phyloP scores from a whole-genome alignment of 1,284 basidiomycete genomes.

The Lignosus rhinocerotis region DNA sequence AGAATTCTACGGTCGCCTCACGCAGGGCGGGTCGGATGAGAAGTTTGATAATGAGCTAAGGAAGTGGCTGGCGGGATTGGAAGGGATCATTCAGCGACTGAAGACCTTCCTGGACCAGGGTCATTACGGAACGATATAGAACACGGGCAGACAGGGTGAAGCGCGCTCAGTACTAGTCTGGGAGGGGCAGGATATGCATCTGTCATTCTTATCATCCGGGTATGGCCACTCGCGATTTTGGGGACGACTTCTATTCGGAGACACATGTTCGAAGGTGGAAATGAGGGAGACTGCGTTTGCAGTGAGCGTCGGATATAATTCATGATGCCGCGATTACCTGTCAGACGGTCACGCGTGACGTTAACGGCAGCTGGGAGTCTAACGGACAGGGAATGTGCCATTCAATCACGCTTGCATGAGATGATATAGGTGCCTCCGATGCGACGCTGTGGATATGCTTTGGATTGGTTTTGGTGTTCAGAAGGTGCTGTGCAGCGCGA shows the following conservation, averaged over 20 bases:
- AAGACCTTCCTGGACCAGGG: slow-evolving; percentile 68
- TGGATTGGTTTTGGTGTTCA: not conserved
- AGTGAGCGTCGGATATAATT: slow-evolving; percentile 21
- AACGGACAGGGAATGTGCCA: too few species aligned
- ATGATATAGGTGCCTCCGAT: too few species aligned
- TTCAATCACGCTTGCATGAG: not conserved
- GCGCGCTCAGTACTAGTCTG: slow-evolving; percentile 11
- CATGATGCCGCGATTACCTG: slow-evolving; percentile 19
- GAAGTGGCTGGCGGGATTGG: slow-evolving; percentile 81
- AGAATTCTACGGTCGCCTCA: slow-evolving; percentile 84
- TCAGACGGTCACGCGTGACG: slow-evolving; percentile 8
- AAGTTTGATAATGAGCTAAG: slow-evolving; percentile 75
- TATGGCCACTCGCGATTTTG: slow-evolving; percentile 3
- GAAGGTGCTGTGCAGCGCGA: not conserved
- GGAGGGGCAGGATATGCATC: slow-evolving; percentile 7
- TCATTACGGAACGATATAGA: slow-evolving; percentile 60
- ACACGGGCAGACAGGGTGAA: not conserved
- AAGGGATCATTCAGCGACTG: slow-evolving; percentile 68
- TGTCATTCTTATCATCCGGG: slow-evolving; percentile 17
- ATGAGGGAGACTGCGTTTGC: slow-evolving; percentile 1
- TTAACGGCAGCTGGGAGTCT: too few species aligned
- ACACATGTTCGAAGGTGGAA: slow-evolving; percentile 11
- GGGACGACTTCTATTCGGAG: slow-evolving; percentile 20
- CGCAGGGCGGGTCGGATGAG: slow-evolving; percentile 78
- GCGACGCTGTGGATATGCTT: too few species aligned